These are phyloP conservation scores for Heterobasidion parviporum DNA, from an alignment of 1,284 basidiomycete species.

Conservation along the genomic window DNA sequence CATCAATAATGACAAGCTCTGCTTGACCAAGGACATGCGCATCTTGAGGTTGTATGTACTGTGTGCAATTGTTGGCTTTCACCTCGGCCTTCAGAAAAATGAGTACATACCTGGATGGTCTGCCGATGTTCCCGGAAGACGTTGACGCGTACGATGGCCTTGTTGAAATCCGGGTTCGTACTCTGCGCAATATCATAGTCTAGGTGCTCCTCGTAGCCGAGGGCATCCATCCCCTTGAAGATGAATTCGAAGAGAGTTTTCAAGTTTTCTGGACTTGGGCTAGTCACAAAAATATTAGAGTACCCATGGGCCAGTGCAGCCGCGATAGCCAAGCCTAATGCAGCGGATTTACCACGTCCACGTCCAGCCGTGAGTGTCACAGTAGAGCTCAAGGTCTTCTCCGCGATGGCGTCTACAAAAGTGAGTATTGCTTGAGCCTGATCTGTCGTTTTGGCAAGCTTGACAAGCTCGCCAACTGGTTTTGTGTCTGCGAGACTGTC, in stretches of 20 bases:
- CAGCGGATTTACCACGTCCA: constrained; percentile 96
- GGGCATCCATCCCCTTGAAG: constrained; percentile 92
- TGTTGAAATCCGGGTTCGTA: constrained; percentile 91
- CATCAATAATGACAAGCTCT: constrained; percentile 96
- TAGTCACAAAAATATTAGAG: constrained; percentile 97
- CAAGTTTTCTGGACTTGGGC: constrained; percentile 95
- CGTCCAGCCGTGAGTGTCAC: constrained; percentile 92
- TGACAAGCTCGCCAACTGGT: constrained; percentile 84
- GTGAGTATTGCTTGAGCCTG: constrained; percentile 90
- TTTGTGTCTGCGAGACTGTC: constrained; percentile 78
- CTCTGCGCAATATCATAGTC: constrained; percentile 96
- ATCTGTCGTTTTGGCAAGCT: constrained; percentile 89
- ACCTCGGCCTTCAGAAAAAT: background rate
- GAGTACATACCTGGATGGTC: constrained; percentile 73
- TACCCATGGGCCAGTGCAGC: constrained; percentile 93
- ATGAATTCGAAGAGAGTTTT: constrained; percentile 98
- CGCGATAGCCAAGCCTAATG: constrained; percentile 89
- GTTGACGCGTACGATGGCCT: constrained; percentile 94
- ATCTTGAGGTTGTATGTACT: constrained; percentile 98
- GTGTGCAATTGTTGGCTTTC: constrained; percentile 2
- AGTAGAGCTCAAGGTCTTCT: constrained; percentile 91
- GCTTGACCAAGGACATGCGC: constrained; percentile 96
- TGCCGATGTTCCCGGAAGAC: constrained; percentile 90
- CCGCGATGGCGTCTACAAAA: constrained; percentile 87
- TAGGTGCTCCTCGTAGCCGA: constrained; percentile 96